Evolutionary conservation across 306 rosid species (phyloP).

Genomic region (Hippophae gyantsensis): DNA sequence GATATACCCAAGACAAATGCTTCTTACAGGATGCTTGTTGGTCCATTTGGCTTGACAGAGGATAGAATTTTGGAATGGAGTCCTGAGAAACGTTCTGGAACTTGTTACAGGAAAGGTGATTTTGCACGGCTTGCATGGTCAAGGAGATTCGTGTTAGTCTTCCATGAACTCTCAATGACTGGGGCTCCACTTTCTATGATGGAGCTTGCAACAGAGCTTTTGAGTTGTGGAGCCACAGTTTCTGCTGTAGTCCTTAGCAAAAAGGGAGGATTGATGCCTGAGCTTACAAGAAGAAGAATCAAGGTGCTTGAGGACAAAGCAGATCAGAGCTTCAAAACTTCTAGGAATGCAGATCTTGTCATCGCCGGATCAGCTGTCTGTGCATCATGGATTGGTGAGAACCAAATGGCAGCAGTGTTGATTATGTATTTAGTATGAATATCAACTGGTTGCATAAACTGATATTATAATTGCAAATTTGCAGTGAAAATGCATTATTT

Average conservation of each 20-base stretch:
- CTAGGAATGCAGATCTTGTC: slow-evolving; percentile 68
- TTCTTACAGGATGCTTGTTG: slow-evolving; percentile 76
- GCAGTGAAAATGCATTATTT: not conserved
- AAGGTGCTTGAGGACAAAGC: slow-evolving; percentile 81
- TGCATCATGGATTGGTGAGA: slow-evolving; percentile 93
- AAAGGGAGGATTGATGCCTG: slow-evolving; percentile 88
- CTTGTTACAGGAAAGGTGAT: slow-evolving; percentile 58
- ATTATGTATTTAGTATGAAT: not conserved
- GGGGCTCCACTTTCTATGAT: slow-evolving; percentile 95
- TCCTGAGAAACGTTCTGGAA: slow-evolving; percentile 53
- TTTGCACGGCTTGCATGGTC: slow-evolving; percentile 67
- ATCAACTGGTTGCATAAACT: slow-evolving; percentile 4
- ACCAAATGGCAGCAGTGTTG: slow-evolving; percentile 1
- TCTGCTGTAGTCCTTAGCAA: slow-evolving; percentile 78
- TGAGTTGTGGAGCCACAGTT: slow-evolving; percentile 82
- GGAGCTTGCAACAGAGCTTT: slow-evolving; percentile 85
- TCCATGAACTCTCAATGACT: slow-evolving; percentile 93
- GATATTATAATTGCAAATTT: not conserved
- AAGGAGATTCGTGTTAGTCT: slow-evolving; percentile 63
- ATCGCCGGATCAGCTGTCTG: slow-evolving; percentile 91
- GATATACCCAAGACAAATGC: slow-evolving; percentile 58
- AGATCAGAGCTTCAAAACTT: slow-evolving; percentile 56
- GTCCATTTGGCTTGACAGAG: slow-evolving; percentile 77
- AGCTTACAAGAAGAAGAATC: slow-evolving; percentile 64
- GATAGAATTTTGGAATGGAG: slow-evolving; percentile 61